Evolutionary conservation across 2,329 filamentous ascomycete genomes (phyloP).

Genomic region (Colletotrichum cereale): DNA sequence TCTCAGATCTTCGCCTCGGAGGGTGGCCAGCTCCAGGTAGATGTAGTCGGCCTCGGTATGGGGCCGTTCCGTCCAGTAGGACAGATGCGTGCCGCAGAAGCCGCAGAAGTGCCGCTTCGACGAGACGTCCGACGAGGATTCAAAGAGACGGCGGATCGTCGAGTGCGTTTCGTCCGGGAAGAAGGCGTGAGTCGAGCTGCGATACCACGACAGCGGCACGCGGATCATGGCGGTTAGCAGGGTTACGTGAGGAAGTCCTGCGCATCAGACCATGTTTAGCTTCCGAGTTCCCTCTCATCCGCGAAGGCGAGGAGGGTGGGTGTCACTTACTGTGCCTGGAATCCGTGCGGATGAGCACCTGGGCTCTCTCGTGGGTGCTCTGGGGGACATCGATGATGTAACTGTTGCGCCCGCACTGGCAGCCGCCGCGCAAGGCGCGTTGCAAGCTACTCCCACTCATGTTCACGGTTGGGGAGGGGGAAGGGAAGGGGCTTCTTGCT

Average conservation of each 20-base stretch:
- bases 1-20: conserved; percentile 77
- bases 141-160: conserved; percentile 76
- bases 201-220: conserved; percentile 85
- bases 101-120: conserved; percentile 87
- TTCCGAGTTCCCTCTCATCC: not conserved
- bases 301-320: not conserved
- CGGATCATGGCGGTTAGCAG: conserved; percentile 86
- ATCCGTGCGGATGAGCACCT: conserved; percentile 81
- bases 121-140: conserved; percentile 67
- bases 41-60: conserved; percentile 81
- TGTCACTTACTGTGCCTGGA: conserved; percentile 75
- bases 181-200: conserved; percentile 79
- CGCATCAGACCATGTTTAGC: conserved; percentile 39
- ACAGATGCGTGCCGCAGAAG: conserved; percentile 88
- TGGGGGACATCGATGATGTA: conserved; percentile 81
- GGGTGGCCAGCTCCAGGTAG: conserved; percentile 82
- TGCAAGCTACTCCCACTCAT: conserved; percentile 57
- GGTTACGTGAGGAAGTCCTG: conserved; percentile 75
- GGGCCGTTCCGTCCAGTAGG: conserved; percentile 84
- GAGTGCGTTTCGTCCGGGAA: conserved; percentile 81
- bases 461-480: conserved; percentile 43
- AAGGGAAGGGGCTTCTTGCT: not conserved
- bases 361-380: conserved; percentile 66
- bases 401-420: conserved; percentile 87
- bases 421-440: conserved; percentile 77